Base-by-base conservation (phyloP, 2,329 filamentous ascomycete species). In the Alternaria solani region DNA sequence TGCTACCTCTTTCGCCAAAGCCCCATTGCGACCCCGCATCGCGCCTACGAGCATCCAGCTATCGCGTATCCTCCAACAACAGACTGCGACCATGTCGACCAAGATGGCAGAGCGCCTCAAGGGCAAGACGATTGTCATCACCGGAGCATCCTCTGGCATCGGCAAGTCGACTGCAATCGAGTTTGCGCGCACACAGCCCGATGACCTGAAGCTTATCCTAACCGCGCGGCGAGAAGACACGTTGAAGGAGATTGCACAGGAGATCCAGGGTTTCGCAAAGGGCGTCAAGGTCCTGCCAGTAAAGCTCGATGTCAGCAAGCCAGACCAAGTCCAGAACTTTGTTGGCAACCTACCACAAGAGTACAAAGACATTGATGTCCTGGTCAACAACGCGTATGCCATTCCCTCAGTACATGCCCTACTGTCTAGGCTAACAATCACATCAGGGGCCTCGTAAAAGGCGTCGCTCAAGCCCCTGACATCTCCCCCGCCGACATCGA, bases 91-190 rank as follows among this genome's bases (percentile, higher is more conserved):
- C 58, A 90, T 90, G 87, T 86, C 91, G 43, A 87, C 92, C 39
- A 88, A 90, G 74, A 88, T 91, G 81, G 86, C 86, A 65, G 91
- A 93, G 79, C 93, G 94, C 82, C 91, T 99, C 62, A 86, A 91
- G 73, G 93, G 93, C 86, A 98, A 98, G 83, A 98, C 93, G 5
- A 84, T 98, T 60, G 81, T 98, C 58, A 87, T 99, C 65, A 98
- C 95, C 5, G 95, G 95, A 57, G 95, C 95, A 32, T 95, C 91
- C 4, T 96, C 93, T 20, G 95, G 95, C 63, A 98, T 99, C 79
- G 95, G 95, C 25, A 87, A 86, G 57, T 88, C 86, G 70, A 90
- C 87, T 18, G 95, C 94, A n/a, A 83, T 95, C 66, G 95, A 98
- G 79, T 99, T 98, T 75, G 95, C 95, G 26, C 88, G 92, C 58